Percentiles rank a stretch among this genome's conserved stretches.
Conservation (phyloP, 192 early-diverging fungal species). For the Dispira simplex region DNA sequence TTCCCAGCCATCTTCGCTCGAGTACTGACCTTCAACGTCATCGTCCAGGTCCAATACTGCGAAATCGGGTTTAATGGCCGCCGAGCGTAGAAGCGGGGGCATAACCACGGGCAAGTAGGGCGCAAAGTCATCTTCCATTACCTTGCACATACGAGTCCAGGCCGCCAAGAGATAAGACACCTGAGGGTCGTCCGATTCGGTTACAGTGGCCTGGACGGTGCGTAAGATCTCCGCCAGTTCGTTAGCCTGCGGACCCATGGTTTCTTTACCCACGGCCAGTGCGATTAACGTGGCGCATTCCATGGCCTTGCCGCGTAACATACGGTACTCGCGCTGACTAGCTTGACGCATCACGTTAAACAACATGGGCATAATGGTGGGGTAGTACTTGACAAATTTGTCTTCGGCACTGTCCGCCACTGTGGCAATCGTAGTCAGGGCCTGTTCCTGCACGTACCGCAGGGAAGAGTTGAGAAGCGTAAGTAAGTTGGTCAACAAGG, state of each 20-base stretch:
- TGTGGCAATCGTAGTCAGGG: slow-evolving; percentile 93
- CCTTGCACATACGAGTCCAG: slow-evolving; percentile 95
- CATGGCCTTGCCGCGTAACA: slow-evolving; percentile 91
- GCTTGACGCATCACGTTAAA: slow-evolving; percentile 77
- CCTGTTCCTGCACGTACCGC: slow-evolving; percentile 97
- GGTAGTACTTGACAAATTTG: slow-evolving; percentile 83
- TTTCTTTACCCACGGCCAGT: slow-evolving; percentile 82
- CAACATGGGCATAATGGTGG: slow-evolving; percentile 89
- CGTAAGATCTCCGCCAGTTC: slow-evolving; percentile 71
- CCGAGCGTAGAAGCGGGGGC: slow-evolving; percentile 73
- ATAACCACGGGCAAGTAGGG: slow-evolving; percentile 87
- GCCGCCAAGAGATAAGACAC: slow-evolving; percentile 81
- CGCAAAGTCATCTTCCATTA: slow-evolving; percentile 85
- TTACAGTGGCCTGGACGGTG: slow-evolving; percentile 59
- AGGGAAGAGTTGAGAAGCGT: slow-evolving; percentile 67
- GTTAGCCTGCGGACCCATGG: slow-evolving; percentile 61
- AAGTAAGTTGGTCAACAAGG: slow-evolving; percentile 75
- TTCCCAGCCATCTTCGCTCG: slow-evolving; percentile 97
- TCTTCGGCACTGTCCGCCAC: slow-evolving; percentile 92
- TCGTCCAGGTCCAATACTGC: slow-evolving; percentile 70
- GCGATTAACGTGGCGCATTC: slow-evolving; percentile 95
- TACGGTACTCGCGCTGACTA: slow-evolving; percentile 68
- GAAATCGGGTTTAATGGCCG: slow-evolving; percentile 87
- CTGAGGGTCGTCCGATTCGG: slow-evolving; percentile 88
- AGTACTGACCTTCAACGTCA: slow-evolving; percentile 65